Evolutionary conservation across 2,329 filamentous ascomycete species (phyloP), one percentile per base, ranked within the genome.

Genomic region (Exophiala lecanii-corni): DNA sequence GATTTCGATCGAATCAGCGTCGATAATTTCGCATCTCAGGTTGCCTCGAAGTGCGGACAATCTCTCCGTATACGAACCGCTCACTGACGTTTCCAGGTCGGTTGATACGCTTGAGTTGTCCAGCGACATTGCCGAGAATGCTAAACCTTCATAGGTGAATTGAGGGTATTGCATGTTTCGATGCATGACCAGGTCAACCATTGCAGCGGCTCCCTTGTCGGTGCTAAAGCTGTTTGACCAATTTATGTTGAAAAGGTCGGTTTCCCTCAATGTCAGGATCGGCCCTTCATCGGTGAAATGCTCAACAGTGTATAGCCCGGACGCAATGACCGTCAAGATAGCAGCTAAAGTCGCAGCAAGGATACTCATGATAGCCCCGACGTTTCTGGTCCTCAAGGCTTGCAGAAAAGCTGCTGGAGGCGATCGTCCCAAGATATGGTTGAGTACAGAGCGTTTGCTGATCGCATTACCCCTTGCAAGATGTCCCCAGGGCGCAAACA

Each of bases 271-370:
- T 9, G 43, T 55, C 4, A 61, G 37, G 4, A 48, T 36, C 7
- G 54, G 45, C 12, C 55, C 47, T 2, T 41, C 41, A 17, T 53
- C 41, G 3, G 44, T 36, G 19, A 61, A 55, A 9, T 57, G 37
- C 9, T 54, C 47, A 13, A 58, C 51, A 13, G 53, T 58, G 36
- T 62, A 62, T 2, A 64, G 53, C 18, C 61, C 59, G 17, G 61
- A 56, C n/a, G 51, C 54, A 6, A 59, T 43, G 9, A 59, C 51
- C 7, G 56, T 55, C 15, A 59, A 43, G n/a, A 56, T 36, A 21
- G 47, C 45, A 15, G 54, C 51, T n/a, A 47, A n/a, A 6, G 42
- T 34, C 4, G 52, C 46, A 5, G 57, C 54, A 26, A 50, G n/a
- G 5, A 52, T 46, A 18, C 53, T 58, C 49, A 47, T 54, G 30